phyloP scores from a whole-genome alignment of 345 rosid genomes.

The Luvunga scandens region DNA sequence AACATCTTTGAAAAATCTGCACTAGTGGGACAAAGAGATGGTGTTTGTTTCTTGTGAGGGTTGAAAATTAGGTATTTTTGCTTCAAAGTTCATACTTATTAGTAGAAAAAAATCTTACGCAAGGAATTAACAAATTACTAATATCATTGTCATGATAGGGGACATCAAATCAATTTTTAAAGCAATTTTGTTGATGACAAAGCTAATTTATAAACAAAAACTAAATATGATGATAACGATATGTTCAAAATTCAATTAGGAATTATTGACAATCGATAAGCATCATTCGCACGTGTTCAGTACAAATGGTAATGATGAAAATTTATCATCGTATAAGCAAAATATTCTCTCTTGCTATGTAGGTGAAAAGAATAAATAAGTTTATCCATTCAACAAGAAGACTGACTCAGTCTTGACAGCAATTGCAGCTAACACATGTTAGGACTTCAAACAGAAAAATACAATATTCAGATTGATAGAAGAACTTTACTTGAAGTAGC shows the following conservation, averaged over 20 bases:
- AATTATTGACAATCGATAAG: too few species aligned
- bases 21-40: not conserved
- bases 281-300: not conserved
- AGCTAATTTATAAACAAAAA: too few species aligned
- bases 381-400: not conserved
- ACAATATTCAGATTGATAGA: not conserved
- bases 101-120: too few species aligned
- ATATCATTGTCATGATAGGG: not conserved
- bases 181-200: too few species aligned
- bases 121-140: not conserved
- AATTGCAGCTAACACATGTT: not conserved
- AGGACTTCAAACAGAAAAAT: not conserved
- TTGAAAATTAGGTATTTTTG: not conserved
- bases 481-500: not conserved
- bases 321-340: not conserved
- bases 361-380: not conserved
- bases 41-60: not conserved
- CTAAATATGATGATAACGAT: too few species aligned
- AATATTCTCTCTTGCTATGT: not conserved
- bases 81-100: not conserved
- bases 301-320: not conserved
- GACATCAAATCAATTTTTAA: not conserved
- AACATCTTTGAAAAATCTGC: not conserved
- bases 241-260: too few species aligned
- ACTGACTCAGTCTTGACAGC: not conserved